A percentile compares a stretch with the other conserved stretches of the same genome.
These are phyloP conservation scores for Rutstroemia sp. DNA, from an alignment of 2,329 filamentous ascomycete species.

Conservation along the genomic window DNA sequence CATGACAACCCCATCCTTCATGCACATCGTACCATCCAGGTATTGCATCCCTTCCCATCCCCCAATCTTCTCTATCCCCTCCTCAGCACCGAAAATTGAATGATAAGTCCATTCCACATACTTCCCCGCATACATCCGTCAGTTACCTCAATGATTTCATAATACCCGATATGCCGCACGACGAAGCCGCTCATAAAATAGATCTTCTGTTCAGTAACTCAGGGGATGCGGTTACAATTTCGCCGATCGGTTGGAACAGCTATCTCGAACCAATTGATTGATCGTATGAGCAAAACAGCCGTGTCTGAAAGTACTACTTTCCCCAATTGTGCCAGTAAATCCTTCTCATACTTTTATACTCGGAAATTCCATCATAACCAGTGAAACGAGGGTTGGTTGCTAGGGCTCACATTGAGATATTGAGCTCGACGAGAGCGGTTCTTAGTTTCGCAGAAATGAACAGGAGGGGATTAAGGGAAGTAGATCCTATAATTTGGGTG, in stretches of 20 bases:
- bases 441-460: conserved; percentile 34
- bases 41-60: conserved; percentile 40
- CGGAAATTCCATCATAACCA: conserved; percentile 64
- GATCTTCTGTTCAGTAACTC: conserved; percentile 40
- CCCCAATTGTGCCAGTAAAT: conserved; percentile 58
- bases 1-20: conserved; percentile 40
- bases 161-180: conserved; percentile 53
- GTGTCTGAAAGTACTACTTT: conserved; percentile 57
- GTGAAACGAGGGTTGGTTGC: conserved; percentile 51
- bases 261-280: conserved; percentile 54
- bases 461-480: conserved; percentile 38
- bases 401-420: conserved; percentile 59
- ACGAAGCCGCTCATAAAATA: conserved; percentile 52
- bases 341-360: conserved; percentile 62
- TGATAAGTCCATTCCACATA: conserved; percentile 49
- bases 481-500: conserved; percentile 36
- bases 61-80: conserved; percentile 36
- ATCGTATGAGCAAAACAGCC: conserved; percentile 60
- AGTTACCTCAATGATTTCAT: conserved; percentile 52
- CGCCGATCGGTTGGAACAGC: conserved; percentile 51
- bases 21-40: conserved; percentile 50
- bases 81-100: conserved; percentile 35
- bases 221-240: conserved; percentile 41
- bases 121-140: conserved; percentile 40
- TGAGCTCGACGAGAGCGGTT: conserved; percentile 53